Base-by-base conservation (phyloP, 192 early-diverging fungal species). In the Haplosporangium gracile region DNA sequence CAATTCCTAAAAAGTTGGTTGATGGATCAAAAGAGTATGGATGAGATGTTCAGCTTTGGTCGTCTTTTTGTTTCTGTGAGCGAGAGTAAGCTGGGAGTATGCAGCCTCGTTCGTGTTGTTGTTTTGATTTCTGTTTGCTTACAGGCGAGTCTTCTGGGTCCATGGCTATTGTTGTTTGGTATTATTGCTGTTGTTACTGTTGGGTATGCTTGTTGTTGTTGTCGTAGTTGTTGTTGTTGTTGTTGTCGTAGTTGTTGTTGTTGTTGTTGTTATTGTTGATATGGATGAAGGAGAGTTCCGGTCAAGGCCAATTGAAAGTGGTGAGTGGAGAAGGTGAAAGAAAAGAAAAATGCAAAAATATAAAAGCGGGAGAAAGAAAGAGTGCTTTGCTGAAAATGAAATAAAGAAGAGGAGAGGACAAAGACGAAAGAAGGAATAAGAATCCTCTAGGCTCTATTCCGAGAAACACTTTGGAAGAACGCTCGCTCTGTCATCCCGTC, bases 81-180 rank as follows among this genome's bases (percentile, higher is more conserved):
- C 18, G 32, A 32, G 18, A 47, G 34, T 16, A 16, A 49, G 47
- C 4, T 9, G 16, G 15, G 36, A n/a, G 5, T 22, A 51, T 20
- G 49, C 49, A 57, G 55, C 16, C n/a, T 57, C 4, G 22, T n/a
- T 24, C 7, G 39, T 9, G 32, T 8, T 29, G 40, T n/a, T 40
- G 40, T 38, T 34, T 45, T 45, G 43, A 34, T 20, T 18, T 16
- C 4, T 34, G 32, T 8, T 6, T 32, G 24, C 72, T 42, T 86
- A 86, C 84, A 57, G 84, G 84, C 18, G 84, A 86, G 53, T 76
- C 75, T 78, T 86, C 84, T 20, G 79, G 84, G 70, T 86, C 84
- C 84, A 86, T 86, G 40, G 38, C 22, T 13, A 32, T 57, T 53
- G 32, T 7, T 68, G 16, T 1, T 55, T 20, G 47, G 57, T 32